Conservation (phyloP, 192 early-diverging fungal species). For the Rhizophagus clarus region DNA sequence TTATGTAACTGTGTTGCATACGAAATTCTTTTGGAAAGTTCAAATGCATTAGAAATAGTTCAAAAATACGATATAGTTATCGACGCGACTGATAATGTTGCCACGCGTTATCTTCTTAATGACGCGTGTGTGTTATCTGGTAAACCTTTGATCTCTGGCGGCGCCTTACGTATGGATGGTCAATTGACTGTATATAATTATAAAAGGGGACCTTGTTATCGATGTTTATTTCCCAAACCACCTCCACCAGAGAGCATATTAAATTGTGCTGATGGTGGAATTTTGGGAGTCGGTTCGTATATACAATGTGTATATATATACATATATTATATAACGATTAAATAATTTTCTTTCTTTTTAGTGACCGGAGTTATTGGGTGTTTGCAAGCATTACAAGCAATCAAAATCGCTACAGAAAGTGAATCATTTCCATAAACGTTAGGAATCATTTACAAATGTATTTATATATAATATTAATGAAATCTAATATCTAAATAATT, state of each 20-base stretch:
- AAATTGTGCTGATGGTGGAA: slow-evolving; percentile 91
- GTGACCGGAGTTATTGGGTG: slow-evolving; percentile 94
- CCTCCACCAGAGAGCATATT: slow-evolving; percentile 87
- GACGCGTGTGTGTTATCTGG: slow-evolving; percentile 85
- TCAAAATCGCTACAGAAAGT: slow-evolving; percentile 77
- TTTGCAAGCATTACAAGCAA: slow-evolving; percentile 88
- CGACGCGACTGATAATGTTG: slow-evolving; percentile 94
- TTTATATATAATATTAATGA: background rate
- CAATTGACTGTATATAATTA: slow-evolving; percentile 97
- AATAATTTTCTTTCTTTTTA: slow-evolving; percentile 28
- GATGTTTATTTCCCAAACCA: slow-evolving; percentile 92
- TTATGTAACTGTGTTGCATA: slow-evolving; percentile 63
- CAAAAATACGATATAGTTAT: slow-evolving; percentile 80
- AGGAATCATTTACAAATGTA: slow-evolving; percentile 39
- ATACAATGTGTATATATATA: too few relatives aligned
- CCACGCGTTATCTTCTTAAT: slow-evolving; percentile 93
- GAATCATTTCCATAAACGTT: slow-evolving; percentile 15
- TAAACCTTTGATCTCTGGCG: slow-evolving; percentile 87
- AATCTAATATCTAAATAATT: background rate
- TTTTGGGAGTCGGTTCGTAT: slow-evolving; percentile 79
- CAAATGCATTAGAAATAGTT: slow-evolving; percentile 80
- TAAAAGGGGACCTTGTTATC: slow-evolving; percentile 89
- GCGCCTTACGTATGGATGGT: slow-evolving; percentile 89
- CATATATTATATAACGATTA: background rate
- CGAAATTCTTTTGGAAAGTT: slow-evolving; percentile 74